A percentile compares a stretch with the other conserved stretches of the same genome.
phyloP scores from a whole-genome alignment of 345 rosid species.

The Linum lewisii region DNA sequence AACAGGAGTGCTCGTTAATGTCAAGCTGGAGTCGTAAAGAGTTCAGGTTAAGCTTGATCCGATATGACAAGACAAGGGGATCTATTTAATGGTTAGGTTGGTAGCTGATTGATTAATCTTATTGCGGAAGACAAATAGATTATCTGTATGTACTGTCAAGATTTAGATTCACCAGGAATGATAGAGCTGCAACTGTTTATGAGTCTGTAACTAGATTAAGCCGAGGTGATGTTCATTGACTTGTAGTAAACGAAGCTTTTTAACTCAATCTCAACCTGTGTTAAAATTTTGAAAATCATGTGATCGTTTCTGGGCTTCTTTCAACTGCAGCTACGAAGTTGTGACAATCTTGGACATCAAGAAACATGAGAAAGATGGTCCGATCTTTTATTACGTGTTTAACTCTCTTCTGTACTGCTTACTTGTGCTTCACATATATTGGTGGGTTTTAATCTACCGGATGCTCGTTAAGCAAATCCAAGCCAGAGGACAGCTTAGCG shows the following conservation, averaged over 20 bases:
- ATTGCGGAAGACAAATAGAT: not conserved
- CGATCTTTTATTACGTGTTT: slow-evolving; percentile 23
- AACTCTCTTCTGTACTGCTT: slow-evolving; percentile 24
- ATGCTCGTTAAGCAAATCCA: slow-evolving; percentile 31
- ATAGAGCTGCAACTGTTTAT: no score
- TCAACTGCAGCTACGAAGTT: slow-evolving; percentile 21
- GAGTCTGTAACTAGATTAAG: not conserved
- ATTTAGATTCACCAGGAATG: no score
- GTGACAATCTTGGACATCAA: slow-evolving; percentile 17
- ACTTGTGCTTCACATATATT: slow-evolving; percentile 26
- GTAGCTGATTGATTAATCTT: not conserved
- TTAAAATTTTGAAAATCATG: no score
- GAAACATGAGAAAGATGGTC: slow-evolving; percentile 20
- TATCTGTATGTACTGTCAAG: not conserved
- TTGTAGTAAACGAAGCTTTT: not conserved
- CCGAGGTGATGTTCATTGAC: not conserved
- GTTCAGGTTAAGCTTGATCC: no score
- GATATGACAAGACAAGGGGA: no score
- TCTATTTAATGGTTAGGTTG: not conserved
- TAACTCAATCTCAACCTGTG: not conserved
- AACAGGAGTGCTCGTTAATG: no score
- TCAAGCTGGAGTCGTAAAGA: no score
- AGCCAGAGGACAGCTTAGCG: slow-evolving; percentile 26
- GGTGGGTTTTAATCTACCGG: slow-evolving; percentile 31
- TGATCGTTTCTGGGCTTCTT: not conserved